These are phyloP conservation scores for Begonia peltatifolia DNA, from an alignment of 306 rosid species.

Conservation along the genomic window DNA sequence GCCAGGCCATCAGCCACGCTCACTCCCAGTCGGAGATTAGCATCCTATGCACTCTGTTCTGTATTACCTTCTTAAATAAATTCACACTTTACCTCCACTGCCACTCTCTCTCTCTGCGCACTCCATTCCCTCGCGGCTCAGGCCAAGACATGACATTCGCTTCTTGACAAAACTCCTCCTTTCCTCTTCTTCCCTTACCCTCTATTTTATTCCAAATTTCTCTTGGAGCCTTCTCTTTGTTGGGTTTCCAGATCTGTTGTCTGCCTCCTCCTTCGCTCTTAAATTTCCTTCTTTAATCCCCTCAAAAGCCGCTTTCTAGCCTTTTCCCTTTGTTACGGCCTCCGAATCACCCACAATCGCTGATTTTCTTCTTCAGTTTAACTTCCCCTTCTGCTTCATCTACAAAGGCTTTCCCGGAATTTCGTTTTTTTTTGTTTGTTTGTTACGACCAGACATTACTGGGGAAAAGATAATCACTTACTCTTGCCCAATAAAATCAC, in stretches of 20 bases:
- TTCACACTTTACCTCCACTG: too few relatives aligned
- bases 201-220: too few relatives aligned
- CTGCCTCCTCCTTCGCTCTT: background rate
- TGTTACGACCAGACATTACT: background rate
- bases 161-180: background rate
- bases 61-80: too few relatives aligned
- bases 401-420: background rate
- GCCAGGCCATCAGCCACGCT: too few relatives aligned
- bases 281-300: background rate
- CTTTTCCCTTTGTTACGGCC: slow-evolving; percentile 2
- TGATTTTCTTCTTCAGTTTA: background rate
- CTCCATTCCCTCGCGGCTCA: too few relatives aligned
- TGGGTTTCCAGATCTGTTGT: slow-evolving; percentile 6
- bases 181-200: background rate
- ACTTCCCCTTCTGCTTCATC: too few relatives aligned
- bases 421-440: background rate
- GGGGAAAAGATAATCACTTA: background rate
- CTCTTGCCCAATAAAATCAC: background rate
- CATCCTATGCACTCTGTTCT: too few relatives aligned
- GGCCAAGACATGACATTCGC: too few relatives aligned
- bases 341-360: background rate
- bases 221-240: slow-evolving; percentile 6
- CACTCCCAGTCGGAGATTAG: too few relatives aligned
- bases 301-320: background rate
- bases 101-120: too few relatives aligned